Percentiles rank a stretch among this genome's conserved stretches.
Conservation (phyloP, 495 filamentous ascomycete genomes). For the Zalerion maritima region DNA sequence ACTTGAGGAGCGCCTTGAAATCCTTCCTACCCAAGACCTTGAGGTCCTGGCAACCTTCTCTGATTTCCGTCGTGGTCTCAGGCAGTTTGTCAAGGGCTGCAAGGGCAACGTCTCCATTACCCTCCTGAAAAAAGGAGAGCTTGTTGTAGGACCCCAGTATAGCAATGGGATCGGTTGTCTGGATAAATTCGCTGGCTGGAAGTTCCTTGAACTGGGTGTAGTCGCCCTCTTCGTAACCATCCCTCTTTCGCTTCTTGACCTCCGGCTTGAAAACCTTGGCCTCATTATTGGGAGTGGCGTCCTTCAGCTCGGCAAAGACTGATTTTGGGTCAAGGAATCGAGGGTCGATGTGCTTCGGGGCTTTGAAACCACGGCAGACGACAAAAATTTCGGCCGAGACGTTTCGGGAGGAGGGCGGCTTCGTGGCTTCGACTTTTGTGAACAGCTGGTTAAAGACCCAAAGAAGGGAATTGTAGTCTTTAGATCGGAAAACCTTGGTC, state of each 20-base stretch:
- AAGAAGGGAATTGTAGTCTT: constrained; percentile 87
- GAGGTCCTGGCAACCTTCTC: constrained; percentile 71
- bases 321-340: constrained; percentile 80
- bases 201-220: constrained; percentile 85
- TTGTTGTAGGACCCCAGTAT: constrained; percentile 80
- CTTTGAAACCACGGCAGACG: constrained; percentile 86
- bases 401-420: constrained; percentile 87
- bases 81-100: constrained; percentile 74
- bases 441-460: constrained; percentile 99
- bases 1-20: constrained; percentile 82
- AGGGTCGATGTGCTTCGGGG: constrained; percentile 83
- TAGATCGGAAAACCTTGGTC: constrained; percentile 96
- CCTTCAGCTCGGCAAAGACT: constrained; percentile 89
- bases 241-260: constrained; percentile 88
- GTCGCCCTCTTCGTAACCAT: constrained; percentile 94
- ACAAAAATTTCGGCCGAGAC: constrained; percentile 98
- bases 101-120: constrained; percentile 72
- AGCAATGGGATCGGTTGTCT: constrained; percentile 88
- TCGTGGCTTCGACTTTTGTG: constrained; percentile 86
- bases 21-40: constrained; percentile 88
- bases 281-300: constrained; percentile 85
- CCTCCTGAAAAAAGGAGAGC: constrained; percentile 61
- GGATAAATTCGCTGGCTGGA: constrained; percentile 81
- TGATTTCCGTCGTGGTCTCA: constrained; percentile 85
- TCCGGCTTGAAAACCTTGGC: constrained; percentile 97